Conservation (phyloP, 2,329 filamentous ascomycete genomes). For the Hypoxylon sp. region DNA sequence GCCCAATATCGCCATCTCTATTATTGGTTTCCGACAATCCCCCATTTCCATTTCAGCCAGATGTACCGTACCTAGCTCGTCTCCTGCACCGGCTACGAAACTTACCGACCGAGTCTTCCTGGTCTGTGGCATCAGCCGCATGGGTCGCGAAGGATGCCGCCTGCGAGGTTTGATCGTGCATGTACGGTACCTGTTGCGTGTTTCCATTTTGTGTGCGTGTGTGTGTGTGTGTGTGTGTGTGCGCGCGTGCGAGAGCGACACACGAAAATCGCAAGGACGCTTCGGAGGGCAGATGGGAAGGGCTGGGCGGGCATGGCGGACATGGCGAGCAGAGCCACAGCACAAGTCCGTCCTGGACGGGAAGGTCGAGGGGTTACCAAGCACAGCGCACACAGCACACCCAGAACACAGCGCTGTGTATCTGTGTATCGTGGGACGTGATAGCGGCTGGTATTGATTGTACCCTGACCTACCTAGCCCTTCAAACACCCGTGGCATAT, state of each 20-base stretch:
- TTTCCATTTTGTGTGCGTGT: neutral
- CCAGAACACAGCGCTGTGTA: no score
- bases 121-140: slow-evolving; percentile 30
- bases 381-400: no score
- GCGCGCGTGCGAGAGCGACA: neutral
- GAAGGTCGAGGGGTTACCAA: slow-evolving; percentile 12
- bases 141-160: slow-evolving; percentile 5
- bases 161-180: no score
- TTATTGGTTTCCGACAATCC: slow-evolving; percentile 27
- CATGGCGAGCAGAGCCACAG: neutral
- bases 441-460: no score
- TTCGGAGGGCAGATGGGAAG: slow-evolving; percentile 12
- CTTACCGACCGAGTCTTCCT: slow-evolving; percentile 6
- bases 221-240: neutral
- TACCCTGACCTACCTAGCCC: no score
- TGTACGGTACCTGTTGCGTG: no score
- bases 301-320: slow-evolving; percentile 28
- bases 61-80: slow-evolving; percentile 6
- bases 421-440: no score
- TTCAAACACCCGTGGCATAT: no score
- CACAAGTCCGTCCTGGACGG: slow-evolving; percentile 14
- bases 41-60: slow-evolving; percentile 22
- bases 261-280: neutral
- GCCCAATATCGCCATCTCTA: slow-evolving; percentile 29
- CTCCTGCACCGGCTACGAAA: slow-evolving; percentile 5